These are phyloP conservation scores for Tausonia pullulans DNA, from an alignment of 1,284 basidiomycete genomes.

Conservation along the genomic window DNA sequence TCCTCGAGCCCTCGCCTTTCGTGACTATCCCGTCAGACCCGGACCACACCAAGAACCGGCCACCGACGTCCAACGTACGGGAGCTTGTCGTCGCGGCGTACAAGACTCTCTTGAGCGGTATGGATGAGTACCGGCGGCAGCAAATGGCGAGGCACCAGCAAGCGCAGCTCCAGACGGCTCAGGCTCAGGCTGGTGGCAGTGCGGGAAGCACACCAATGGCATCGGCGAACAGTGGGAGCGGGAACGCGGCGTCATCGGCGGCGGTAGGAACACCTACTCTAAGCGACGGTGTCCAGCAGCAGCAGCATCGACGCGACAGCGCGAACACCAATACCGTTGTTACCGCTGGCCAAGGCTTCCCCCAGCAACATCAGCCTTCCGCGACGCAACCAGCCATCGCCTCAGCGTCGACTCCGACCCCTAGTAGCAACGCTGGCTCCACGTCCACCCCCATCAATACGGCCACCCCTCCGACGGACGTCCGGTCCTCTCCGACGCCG, in stretches of 20 bases:
- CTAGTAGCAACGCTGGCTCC: neutral
- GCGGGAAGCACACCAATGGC: neutral
- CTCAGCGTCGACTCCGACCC: neutral
- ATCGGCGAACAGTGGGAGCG: neutral
- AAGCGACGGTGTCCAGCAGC: neutral
- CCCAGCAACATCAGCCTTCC: neutral
- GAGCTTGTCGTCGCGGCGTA: constrained; percentile 4
- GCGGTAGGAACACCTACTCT: neutral
- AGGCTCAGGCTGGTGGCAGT: neutral
- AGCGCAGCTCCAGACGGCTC: neutral
- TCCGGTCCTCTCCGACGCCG: neutral
- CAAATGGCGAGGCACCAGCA: neutral
- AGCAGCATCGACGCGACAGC: neutral
- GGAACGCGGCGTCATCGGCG: neutral
- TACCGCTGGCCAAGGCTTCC: neutral
- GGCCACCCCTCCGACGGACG: neutral
- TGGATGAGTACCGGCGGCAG: neutral
- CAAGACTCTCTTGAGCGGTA: neutral
- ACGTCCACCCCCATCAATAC: neutral
- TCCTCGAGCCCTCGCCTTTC: neutral
- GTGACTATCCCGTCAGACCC: neutral
- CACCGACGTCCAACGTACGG: neutral
- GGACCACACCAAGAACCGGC: neutral
- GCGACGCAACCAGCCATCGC: no score
- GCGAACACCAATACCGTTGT: no score